phyloP scores from a whole-genome alignment of 2,329 filamentous ascomycete species.

The Fusarium newnesense region DNA sequence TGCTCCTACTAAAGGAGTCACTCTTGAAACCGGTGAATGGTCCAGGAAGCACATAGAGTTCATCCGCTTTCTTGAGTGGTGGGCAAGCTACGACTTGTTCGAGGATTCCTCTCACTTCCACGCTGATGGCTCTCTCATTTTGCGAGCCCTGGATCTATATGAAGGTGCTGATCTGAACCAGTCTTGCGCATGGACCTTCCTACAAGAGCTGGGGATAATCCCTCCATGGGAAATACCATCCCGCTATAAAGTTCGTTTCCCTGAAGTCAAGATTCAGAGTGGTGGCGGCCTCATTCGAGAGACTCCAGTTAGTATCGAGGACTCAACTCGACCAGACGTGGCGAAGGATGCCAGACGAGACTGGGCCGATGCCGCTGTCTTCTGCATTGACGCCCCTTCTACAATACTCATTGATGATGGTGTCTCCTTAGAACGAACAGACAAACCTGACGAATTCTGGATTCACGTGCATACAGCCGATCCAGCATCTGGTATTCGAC shows the following conservation, averaged over 20 bases:
- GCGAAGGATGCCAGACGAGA: constrained; percentile 64
- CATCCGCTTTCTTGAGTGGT: constrained; percentile 76
- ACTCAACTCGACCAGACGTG: constrained; percentile 55
- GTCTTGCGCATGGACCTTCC: constrained; percentile 68
- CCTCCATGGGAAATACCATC: constrained; percentile 76
- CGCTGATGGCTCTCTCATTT: constrained; percentile 70
- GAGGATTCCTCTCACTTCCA: constrained; percentile 62
- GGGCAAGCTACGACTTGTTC: constrained; percentile 69
- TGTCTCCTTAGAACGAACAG: constrained; percentile 73
- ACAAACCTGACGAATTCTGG: constrained; percentile 70
- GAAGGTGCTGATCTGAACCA: constrained; percentile 53
- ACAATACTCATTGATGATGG: constrained; percentile 83
- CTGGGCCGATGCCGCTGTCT: constrained; percentile 69
- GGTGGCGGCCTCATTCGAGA: constrained; percentile 55
- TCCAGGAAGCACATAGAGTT: constrained; percentile 56
- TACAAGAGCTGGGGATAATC: constrained; percentile 80
- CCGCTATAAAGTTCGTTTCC: constrained; percentile 69
- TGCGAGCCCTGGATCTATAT: constrained; percentile 72
- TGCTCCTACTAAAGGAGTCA: constrained; percentile 41
- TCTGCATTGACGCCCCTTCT: constrained; percentile 75
- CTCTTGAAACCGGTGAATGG: constrained; percentile 43
- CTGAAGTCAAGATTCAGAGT: constrained; percentile 56
- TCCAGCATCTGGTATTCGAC: constrained; percentile 75
- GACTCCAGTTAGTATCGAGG: constrained; percentile 45
- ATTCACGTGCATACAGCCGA: constrained; percentile 83